Evolutionary conservation across 208 protist species (phyloP), one percentile per base, ranked within the genome.

Genomic region (Leptomonas pyrrhocoris): DNA sequence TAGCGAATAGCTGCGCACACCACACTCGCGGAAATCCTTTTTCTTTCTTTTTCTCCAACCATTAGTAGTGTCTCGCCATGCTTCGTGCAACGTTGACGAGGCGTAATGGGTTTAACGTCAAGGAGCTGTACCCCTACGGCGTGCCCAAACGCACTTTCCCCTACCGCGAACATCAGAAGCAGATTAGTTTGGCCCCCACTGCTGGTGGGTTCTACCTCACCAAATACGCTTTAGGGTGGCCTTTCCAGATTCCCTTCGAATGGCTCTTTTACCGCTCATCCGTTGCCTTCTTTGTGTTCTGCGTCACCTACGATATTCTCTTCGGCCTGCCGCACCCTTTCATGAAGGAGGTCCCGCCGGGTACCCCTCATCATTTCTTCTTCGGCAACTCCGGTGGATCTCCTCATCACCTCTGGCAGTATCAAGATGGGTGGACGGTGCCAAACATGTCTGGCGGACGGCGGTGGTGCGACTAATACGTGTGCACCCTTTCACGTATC

Each of bases 211-310:
- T 94, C 59, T 94, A 93, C 61, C 27, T 94, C 16, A 93, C 92
- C 28, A 94, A 94, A 54, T 80, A 96, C 57, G 86, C 88, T 19
- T 75, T 96, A 27, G 88, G 88, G 15, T 94, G 87, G 89, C 92
- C 92, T 18, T 94, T 94, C 67, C 92, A 94, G 70, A 89, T 93
- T 38, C 92, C 92, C n/a, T 92, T 96, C 79, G 89, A 94, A 55
- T 94, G 88, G 88, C 83, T 94, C 53, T 96, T 93, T 62, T 96
- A 90, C 53, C 82, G 92, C 51, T 87, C 89, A n/a, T 69, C 88
- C 23, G 80, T 96, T 8, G 60, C 77, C 57, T 55, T 79, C 21
- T 94, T 94, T 74, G 56, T 92, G 0, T 76, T 71, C 11, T 92
- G 82, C 68, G 88, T 96, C 3, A 50, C 68, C 40, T 96, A 92